Evolutionary conservation across 768 basidiomycete genomes (phyloP).

Genomic region (Pleurotus giganteus): DNA sequence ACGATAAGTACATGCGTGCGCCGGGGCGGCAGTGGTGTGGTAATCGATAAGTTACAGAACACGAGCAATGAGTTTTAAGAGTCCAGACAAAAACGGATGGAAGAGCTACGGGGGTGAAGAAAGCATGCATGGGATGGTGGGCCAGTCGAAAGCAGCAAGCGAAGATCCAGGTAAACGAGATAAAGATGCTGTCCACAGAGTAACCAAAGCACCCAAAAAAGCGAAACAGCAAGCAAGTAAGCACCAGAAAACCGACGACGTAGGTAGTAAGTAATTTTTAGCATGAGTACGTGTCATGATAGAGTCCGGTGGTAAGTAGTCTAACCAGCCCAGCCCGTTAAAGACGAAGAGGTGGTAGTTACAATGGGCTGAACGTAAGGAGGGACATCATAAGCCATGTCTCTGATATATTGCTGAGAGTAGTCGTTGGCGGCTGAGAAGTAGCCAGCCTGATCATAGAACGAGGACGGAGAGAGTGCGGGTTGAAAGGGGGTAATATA

Average conservation of each 20-base stretch:
- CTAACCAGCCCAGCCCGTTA: slow-evolving; percentile 50
- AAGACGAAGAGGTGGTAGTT: slow-evolving; percentile 28
- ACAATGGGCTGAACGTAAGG: not conserved
- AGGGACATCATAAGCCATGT: not conserved
- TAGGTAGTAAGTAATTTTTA: not conserved
- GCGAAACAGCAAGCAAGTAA: not conserved
- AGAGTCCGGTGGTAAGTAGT: not conserved
- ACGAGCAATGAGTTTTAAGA: no score
- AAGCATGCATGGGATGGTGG: not conserved
- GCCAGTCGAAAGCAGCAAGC: not conserved
- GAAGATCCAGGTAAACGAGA: not conserved
- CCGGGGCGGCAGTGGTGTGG: no score
- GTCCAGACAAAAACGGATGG: no score
- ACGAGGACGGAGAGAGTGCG: not conserved
- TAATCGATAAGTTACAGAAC: no score
- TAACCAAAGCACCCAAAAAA: not conserved
- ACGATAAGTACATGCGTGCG: no score
- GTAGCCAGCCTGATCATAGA: slow-evolving; percentile 1
- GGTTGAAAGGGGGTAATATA: not conserved
- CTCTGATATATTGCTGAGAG: not conserved
- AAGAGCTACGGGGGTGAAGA: no score
- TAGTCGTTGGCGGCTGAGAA: not conserved
- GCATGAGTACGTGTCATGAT: not conserved
- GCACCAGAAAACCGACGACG: not conserved
- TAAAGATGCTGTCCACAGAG: not conserved